Percentiles rank a stretch among this genome's conserved stretches.
Evolutionary conservation across 495 filamentous ascomycete genomes (phyloP).

Genomic region (Neurospora sp.): DNA sequence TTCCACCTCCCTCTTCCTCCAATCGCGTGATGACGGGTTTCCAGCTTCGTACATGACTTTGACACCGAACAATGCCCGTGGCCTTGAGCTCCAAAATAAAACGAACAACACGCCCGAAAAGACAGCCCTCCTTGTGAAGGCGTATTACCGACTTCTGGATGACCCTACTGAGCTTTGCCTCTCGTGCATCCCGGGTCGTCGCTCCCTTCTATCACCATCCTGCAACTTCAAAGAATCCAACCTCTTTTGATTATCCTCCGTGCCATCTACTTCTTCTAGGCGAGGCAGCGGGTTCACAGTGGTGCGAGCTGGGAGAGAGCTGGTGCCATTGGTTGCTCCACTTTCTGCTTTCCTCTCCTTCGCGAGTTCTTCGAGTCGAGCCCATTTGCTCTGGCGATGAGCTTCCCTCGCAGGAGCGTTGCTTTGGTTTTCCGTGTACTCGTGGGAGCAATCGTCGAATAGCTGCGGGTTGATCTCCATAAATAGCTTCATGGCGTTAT

Average conservation of each 20-base stretch:
- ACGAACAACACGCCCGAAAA: neutral
- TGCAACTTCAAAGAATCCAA: constrained; percentile 77
- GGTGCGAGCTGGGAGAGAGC: constrained; percentile 8
- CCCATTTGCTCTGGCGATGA: constrained; percentile 74
- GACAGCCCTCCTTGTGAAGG: neutral
- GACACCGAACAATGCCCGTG: neutral
- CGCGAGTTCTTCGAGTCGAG: constrained; percentile 70
- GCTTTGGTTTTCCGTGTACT: constrained; percentile 95
- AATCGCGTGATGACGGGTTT: neutral
- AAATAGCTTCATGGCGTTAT: constrained; percentile 99
- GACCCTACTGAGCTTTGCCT: constrained; percentile 41
- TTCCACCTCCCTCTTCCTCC: neutral
- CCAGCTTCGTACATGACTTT: neutral
- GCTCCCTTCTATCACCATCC: constrained; percentile 44
- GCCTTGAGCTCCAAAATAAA: neutral
- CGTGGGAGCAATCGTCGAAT: constrained; percentile 96
- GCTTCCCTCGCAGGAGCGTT: constrained; percentile 69
- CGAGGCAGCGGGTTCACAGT: constrained; percentile 24
- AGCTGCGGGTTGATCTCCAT: constrained; percentile 99
- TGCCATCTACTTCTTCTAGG: constrained; percentile 61
- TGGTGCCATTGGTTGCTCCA: constrained; percentile 12
- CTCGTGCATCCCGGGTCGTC: constrained; percentile 35
- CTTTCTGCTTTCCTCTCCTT: constrained; percentile 41
- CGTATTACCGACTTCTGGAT: constrained; percentile 26
- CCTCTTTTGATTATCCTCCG: constrained; percentile 74